Base-by-base conservation (phyloP, 129 eudicot species). In the sunflower (Helianthus annuus) region DNA sequence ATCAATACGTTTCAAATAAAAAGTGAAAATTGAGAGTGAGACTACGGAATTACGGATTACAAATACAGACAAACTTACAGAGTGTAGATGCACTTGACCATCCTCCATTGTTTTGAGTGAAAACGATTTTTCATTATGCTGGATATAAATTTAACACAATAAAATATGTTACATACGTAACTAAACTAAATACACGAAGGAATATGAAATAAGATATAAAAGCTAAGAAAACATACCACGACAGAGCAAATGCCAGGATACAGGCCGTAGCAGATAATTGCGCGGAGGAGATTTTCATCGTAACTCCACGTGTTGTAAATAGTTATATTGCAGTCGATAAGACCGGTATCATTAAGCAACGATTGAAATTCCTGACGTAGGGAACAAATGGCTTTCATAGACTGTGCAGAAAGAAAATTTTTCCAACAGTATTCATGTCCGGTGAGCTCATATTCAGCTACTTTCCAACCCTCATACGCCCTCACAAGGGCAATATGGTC, bases 81-180 rank as follows among this genome's bases (percentile, higher is more conserved):
- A 87, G 84, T 90, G 83, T 71, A 94, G 77, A 64, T 66, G 90
- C 83, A 94, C 97, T 65, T 74, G 85, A 63, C 98, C 98, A 51
- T 94, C 98, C 81, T 93, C 98, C 97, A 94, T 94, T 3, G 98
- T 90, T 82, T 94, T 94, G 71, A 94, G 77, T 8, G 89, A 87
- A 74, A 84, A 85, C 46, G 97, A 82, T 82, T 84, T 94, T 27
- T 94, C 97, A 68, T 90, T 94, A 67, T 90, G 92, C 98, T 94
- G 89, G n/a, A 69, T 82, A 57, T 68, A 72, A 46, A 54, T 17
- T 53, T 54, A 54, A 11, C 17, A 69, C 19, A 51, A 32, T 32
- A 13, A 59, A 48, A 27, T 29, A 59, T 48, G 24, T 42, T 42
- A 42, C 2, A 68, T 57, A 76, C 70, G 65, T 12, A 19, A 19